Percentiles rank a stretch among this genome's conserved stretches.
Conservation (phyloP, 2,329 filamentous ascomycete genomes). For the Didymella glomerata region DNA sequence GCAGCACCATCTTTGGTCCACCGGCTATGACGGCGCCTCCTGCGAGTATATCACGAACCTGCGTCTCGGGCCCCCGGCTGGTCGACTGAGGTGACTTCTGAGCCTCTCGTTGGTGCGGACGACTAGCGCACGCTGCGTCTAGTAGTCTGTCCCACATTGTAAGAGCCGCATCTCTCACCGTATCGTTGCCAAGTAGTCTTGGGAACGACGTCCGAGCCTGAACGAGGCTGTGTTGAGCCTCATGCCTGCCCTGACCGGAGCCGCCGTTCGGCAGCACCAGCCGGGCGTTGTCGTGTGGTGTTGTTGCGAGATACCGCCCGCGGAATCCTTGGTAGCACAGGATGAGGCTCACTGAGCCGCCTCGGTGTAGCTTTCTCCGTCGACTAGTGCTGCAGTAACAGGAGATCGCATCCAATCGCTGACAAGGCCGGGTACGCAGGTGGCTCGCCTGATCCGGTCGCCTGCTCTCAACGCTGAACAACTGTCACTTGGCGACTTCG, state of each 20-base stretch:
- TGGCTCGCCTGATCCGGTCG: constrained; percentile 4
- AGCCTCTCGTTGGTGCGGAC: constrained; percentile 18
- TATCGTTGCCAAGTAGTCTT: constrained; percentile 21
- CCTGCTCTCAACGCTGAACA: constrained; percentile 3
- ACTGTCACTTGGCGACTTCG: constrained; percentile 14
- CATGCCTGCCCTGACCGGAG: constrained; percentile 18
- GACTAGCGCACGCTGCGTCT: constrained; percentile 12
- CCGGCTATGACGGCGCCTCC: constrained; percentile 18
- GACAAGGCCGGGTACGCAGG: constrained; percentile 8
- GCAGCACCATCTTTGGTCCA: constrained; percentile 14
- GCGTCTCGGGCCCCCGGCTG: constrained; percentile 10
- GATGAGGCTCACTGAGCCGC: constrained; percentile 21
- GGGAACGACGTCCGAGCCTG: constrained; percentile 11
- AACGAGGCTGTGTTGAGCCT: constrained; percentile 13
- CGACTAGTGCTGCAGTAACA: constrained; percentile 11
- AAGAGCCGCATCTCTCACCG: constrained; percentile 22
- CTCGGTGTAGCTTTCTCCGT: constrained; percentile 18
- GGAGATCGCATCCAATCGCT: background rate
- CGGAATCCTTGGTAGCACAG: constrained; percentile 9
- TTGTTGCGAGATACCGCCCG: constrained; percentile 8
- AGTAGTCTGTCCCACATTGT: constrained; percentile 18
- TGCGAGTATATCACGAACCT: constrained; percentile 6
- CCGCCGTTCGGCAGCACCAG: constrained; percentile 7
- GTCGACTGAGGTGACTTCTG: constrained; percentile 2
- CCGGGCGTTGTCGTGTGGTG: constrained; percentile 6